Conservation (phyloP, 192 early-diverging fungal species). For the Coemansia sp. region DNA sequence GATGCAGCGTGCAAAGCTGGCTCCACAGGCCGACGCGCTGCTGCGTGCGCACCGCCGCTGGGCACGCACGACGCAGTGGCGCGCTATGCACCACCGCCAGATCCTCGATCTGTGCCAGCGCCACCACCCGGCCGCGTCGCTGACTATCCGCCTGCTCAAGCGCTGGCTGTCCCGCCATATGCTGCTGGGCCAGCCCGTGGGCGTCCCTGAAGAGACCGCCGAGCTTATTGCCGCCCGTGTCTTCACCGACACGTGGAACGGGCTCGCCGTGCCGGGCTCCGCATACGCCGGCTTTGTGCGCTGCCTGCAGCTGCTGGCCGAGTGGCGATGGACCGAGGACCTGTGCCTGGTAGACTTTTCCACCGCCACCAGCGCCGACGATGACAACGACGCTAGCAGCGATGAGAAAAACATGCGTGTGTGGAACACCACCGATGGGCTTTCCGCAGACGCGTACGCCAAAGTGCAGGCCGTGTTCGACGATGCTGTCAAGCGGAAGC, state of each 20-base stretch:
- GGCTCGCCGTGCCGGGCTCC: conserved; percentile 60
- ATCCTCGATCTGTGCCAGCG: conserved; percentile 76
- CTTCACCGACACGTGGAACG: conserved; percentile 57
- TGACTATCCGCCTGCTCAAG: conserved; percentile 84
- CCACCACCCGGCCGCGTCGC: conserved; percentile 66
- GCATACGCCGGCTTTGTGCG: conserved; percentile 76
- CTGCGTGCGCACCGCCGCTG: conserved; percentile 29
- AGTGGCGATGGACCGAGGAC: conserved; percentile 75
- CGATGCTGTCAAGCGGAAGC: conserved; percentile 45
- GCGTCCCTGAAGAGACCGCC: conserved; percentile 71
- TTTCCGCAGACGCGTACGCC: conserved; percentile 12
- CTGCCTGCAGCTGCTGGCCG: conserved; percentile 66
- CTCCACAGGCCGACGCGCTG: conserved; percentile 53
- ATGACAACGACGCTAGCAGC: background rate
- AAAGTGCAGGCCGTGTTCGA: conserved; percentile 54
- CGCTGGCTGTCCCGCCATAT: conserved; percentile 87
- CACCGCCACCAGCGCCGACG: conserved; percentile 45
- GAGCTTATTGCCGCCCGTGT: conserved; percentile 74
- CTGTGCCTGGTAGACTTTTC: conserved; percentile 79
- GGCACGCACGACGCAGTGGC: conserved; percentile 27
- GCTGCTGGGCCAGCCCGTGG: conserved; percentile 57
- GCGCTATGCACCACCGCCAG: conserved; percentile 35
- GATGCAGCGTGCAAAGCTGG: conserved; percentile 39
- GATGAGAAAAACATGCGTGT: no score
- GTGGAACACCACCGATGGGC: conserved; percentile 16